Evolutionary conservation across 2,329 filamentous ascomycete species (phyloP), one percentile per base, ranked within the genome.

Genomic region (Coniochaeta sp.): DNA sequence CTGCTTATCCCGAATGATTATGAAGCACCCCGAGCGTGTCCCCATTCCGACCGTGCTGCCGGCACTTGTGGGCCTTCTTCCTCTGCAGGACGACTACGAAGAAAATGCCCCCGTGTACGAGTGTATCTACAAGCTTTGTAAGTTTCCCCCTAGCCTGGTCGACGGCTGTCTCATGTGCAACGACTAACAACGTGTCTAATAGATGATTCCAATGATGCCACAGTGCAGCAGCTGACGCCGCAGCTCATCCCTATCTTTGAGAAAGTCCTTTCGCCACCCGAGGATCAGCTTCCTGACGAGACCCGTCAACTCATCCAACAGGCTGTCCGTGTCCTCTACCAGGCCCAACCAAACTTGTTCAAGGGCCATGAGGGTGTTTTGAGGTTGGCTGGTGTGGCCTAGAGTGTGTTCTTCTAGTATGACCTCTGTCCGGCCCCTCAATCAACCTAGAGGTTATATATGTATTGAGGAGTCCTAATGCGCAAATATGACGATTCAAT

Each of bases 51-150:
- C 96, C 62, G 90, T 96, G 22, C 83, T 99, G 1, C 93, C 93
- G 28, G 86, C 86, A 1, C 77, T 98, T 30, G 83, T 96, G 60
- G 83, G 84, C 62, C 83, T 93, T 30, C 83, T 98, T 40, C 95
- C 95, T 10, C 81, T 98, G 63, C 90, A 90, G 74, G 93, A 96
- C 72, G 95, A 98, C 74, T 98, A 85, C 68, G 92, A 97, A 75
- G 95, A 98, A 84, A 98, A 99, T 77, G 90, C 91, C 69, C 92
- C 95, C 9, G 87, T 98, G 62, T 99, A 89, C 77, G 84, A 89
- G 73, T 96, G 93, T 85, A 88, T 99, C 69, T 88, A 90, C 74
- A 87, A 89, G 74, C 83, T 98, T 65, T 97, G 86, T 89, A 80
- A 79, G 86, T 83, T 26, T 14, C 38, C 2, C 36, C 32, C 34